phyloP scores from a whole-genome alignment of 495 filamentous ascomycete species.

The Sordaria brevicollis region DNA sequence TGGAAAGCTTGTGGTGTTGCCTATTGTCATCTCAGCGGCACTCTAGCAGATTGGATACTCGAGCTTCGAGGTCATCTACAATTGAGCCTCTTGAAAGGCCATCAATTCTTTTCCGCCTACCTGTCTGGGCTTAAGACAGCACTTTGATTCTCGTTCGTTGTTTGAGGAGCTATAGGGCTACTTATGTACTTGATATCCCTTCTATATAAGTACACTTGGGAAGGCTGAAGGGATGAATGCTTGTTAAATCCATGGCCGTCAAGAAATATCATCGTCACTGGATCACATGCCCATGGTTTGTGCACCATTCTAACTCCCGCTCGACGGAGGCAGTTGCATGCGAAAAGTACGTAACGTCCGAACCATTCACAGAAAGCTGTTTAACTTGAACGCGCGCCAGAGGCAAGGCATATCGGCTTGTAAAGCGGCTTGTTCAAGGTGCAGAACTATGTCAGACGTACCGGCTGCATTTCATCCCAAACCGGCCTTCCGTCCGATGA shows the following conservation, averaged over 20 bases:
- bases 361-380: neutral
- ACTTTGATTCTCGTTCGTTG: neutral
- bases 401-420: neutral
- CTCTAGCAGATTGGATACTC: neutral
- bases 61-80: neutral
- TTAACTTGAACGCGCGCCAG: neutral
- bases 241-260: neutral
- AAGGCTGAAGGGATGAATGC: neutral
- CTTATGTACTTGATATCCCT: neutral
- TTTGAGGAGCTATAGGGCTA: neutral
- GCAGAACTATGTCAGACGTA: neutral
- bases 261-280: neutral
- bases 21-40: neutral
- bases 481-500: neutral
- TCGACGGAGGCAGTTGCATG: neutral
- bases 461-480: neutral
- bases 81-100: neutral
- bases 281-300: neutral
- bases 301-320: neutral
- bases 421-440: neutral
- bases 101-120: neutral
- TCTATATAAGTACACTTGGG: neutral
- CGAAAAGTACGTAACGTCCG: neutral
- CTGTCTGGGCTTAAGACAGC: neutral
- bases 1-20: neutral